Evolutionary conservation across 2,329 filamentous ascomycete species (phyloP).

Genomic region (Annulohypoxylon truncatum): DNA sequence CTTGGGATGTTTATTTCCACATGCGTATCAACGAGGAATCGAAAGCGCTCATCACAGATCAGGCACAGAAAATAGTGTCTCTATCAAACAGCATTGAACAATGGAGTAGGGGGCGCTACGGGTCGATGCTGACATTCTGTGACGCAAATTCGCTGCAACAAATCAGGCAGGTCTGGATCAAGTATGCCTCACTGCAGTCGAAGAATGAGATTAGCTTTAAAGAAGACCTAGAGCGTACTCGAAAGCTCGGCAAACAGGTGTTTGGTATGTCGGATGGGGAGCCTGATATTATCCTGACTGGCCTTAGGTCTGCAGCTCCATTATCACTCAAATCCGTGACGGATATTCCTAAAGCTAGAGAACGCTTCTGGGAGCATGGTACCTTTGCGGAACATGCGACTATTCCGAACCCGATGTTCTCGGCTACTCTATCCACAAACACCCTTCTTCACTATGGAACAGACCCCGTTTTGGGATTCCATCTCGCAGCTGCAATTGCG

Average conservation of each 20-base stretch:
- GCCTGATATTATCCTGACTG: conserved; percentile 40
- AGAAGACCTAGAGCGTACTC: conserved; percentile 28
- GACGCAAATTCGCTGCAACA: conserved; percentile 59
- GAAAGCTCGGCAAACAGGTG: neutral
- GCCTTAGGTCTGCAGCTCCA: conserved; percentile 55
- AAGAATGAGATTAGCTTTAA: conserved; percentile 35
- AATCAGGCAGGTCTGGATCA: conserved; percentile 55
- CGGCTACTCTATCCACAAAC: conserved; percentile 50
- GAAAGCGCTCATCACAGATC: conserved; percentile 53
- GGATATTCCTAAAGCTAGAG: conserved; percentile 41
- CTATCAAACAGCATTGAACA: conserved; percentile 53
- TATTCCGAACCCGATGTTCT: conserved; percentile 61
- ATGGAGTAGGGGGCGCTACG: conserved; percentile 62
- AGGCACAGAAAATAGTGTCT: conserved; percentile 57
- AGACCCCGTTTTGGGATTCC: conserved; percentile 67
- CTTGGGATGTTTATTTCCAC: conserved; percentile 70
- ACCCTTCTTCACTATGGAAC: conserved; percentile 59
- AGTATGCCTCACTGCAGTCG: conserved; percentile 46
- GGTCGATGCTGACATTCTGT: conserved; percentile 59
- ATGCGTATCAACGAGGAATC: conserved; percentile 57
- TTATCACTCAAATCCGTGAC: conserved; percentile 46
- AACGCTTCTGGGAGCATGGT: conserved; percentile 54
- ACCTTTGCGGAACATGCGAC: conserved; percentile 40
- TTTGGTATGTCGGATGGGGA: neutral
- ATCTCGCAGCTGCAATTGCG: conserved; percentile 63